Evolutionary conservation across 208 protist species (phyloP).

Genomic region (Leptomonas pyrrhocoris): DNA sequence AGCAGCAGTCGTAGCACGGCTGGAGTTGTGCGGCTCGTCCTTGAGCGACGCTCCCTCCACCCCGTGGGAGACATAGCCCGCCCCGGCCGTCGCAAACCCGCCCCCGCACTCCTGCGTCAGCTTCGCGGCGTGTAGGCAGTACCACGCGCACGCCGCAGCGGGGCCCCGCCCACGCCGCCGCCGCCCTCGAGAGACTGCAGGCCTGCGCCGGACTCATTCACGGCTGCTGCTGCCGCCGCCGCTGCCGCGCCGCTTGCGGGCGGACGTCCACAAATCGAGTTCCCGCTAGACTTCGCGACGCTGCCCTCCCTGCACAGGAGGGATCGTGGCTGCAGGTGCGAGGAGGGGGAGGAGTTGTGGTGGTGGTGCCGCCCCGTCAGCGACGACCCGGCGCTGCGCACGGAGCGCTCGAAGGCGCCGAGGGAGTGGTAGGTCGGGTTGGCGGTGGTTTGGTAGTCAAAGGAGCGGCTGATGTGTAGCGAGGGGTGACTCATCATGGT

Average conservation of each 20-base stretch:
- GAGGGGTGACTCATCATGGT: conserved; percentile 21
- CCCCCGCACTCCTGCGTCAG: conserved; percentile 20
- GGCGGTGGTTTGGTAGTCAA: conserved; percentile 37
- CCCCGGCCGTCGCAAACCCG: neutral
- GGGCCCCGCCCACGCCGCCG: neutral
- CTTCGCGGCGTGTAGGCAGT: conserved; percentile 47
- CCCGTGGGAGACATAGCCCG: neutral
- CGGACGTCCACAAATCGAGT: conserved; percentile 10
- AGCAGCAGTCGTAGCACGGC: neutral
- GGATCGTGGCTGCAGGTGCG: conserved; percentile 9
- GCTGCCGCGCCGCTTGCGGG: conserved; percentile 1
- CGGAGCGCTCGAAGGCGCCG: conserved; percentile 22
- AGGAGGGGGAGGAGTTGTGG: neutral
- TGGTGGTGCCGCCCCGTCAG: neutral
- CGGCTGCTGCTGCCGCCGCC: neutral
- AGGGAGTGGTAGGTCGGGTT: conserved; percentile 32
- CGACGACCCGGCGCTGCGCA: conserved; percentile 27
- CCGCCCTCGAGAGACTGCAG: too few relatives aligned
- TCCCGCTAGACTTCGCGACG: conserved; percentile 9
- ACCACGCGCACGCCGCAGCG: conserved; percentile 40
- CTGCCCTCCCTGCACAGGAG: conserved; percentile 13
- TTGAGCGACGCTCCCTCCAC: neutral
- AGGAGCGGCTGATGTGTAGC: conserved; percentile 36
- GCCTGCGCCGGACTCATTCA: neutral
- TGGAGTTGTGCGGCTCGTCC: neutral